Evolutionary conservation across 2,329 filamentous ascomycete genomes (phyloP), one percentile per base, ranked within the genome.

Genomic region (Fusarium incarnatum): DNA sequence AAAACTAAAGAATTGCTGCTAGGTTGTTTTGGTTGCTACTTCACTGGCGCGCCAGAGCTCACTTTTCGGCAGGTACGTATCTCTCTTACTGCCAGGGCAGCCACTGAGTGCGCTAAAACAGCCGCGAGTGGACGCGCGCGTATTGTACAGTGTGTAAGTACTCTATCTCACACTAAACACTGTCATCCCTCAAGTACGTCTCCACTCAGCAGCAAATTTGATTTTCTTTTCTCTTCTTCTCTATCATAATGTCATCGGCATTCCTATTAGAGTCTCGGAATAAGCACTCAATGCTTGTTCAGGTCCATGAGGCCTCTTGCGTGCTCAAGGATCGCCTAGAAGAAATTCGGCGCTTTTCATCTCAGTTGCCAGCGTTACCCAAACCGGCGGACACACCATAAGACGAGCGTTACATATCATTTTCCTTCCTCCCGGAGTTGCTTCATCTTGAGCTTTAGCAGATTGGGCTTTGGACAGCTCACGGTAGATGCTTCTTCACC

Each of bases 251-350:
- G 90, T 93, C 89, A 88, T 86, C 79, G 90, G 91, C 94, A 91
- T 92, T 91, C 89, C 92, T 93, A 92, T 95, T 98, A 98, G 96
- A 99, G 96, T 99, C 96, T 97, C 95, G 94, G 92, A 92, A 90
- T 89, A 92, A 89, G 92, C 89, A 81, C 79, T 94, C 93, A 93
- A 88, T 98, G 88, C 92, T 94, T 94, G 90, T 92, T 93, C 92
- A 97, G 93, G 88, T 88, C 90, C 86, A 81, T 81, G 86, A 83
- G 88, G 91, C 87, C 92, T 94, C 92, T 85, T 85, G 93, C 94
- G 95, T 93, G 96, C 96, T 99, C 94, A 88, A 94, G 91, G 93
- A 94, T 92, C 87, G 92, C 92, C 95, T 92, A 93, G 97, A 93
- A 92, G 80, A 85, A 88, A 85, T 84, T 81, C 82, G 84, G 86